Percentiles rank a stretch among this genome's conserved stretches.
Evolutionary conservation across 2,329 filamentous ascomycete species (phyloP).

Genomic region (Apiospora rasikravindrae): DNA sequence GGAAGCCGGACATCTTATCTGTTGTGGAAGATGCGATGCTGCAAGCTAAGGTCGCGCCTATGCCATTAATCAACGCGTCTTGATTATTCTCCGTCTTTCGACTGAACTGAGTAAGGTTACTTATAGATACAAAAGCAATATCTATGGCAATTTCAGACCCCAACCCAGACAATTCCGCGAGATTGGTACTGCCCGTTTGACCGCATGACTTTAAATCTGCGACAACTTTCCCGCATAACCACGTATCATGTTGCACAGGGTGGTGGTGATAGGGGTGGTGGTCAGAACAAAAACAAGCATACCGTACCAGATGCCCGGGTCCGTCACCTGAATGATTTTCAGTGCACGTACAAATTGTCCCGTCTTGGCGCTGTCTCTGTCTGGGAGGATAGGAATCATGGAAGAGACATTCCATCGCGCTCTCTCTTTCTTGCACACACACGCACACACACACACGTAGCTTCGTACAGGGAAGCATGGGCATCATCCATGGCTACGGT

Average conservation of each 20-base stretch:
- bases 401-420: conserved; percentile 2
- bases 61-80: background rate
- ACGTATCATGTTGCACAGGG: background rate
- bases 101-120: background rate
- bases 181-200: conserved; percentile 6
- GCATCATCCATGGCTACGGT: background rate
- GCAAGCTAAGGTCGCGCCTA: background rate
- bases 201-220: background rate
- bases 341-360: background rate
- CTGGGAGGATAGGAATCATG: background rate
- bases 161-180: background rate
- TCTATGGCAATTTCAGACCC: too few relatives aligned
- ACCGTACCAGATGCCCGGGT: conserved; percentile 12
- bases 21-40: background rate
- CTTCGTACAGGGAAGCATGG: background rate
- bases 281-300: conserved; percentile 11
- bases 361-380: background rate
- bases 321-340: background rate
- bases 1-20: background rate
- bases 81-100: background rate
- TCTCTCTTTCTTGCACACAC: background rate
- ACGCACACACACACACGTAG: background rate
- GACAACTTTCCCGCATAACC: background rate
- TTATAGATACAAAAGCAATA: background rate
- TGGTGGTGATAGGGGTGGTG: background rate